phyloP scores from a whole-genome alignment of 2,329 filamentous ascomycete species.

The Apiospora malaysiana region DNA sequence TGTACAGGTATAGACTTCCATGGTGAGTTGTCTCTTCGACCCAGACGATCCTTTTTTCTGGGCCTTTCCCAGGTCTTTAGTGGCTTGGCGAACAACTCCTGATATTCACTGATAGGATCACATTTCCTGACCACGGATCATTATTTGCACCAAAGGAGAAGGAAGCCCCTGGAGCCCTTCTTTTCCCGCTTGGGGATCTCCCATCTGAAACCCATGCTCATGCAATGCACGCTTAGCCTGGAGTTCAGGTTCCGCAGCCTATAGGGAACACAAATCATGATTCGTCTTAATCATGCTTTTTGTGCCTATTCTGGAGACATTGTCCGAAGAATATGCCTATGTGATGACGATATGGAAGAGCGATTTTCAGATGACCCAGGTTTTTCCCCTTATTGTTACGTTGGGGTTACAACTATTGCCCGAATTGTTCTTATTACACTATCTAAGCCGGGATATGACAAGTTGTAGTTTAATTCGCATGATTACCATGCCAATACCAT shows the following conservation, averaged over 20 bases:
- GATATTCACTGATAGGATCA: neutral
- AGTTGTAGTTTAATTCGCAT: neutral
- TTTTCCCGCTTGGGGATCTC: constrained; percentile 22
- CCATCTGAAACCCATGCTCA: neutral
- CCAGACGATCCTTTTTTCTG: too few species aligned
- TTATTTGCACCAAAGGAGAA: constrained; percentile 21
- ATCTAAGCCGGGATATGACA: neutral
- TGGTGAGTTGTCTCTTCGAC: too few species aligned
- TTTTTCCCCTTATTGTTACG: constrained; percentile 34
- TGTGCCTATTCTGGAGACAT: constrained; percentile 23
- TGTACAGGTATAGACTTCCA: neutral
- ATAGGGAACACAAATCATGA: constrained; percentile 1
- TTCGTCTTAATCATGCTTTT: constrained; percentile 24
- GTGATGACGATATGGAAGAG: constrained; percentile 25
- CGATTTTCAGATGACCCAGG: constrained; percentile 31
- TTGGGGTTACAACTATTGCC: constrained; percentile 21
- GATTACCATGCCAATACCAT: neutral
- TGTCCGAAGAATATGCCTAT: constrained; percentile 30
- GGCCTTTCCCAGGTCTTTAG: too few species aligned
- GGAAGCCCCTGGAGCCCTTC: constrained; percentile 25
- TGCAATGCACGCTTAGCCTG: constrained; percentile 1
- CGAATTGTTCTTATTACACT: too few species aligned
- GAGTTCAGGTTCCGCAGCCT: constrained; percentile 12
- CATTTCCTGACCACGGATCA: constrained; percentile 20
- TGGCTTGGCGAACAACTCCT: too few species aligned